phyloP scores from a whole-genome alignment of 2,329 filamentous ascomycete species.

The Hirsutella rhossiliensis region DNA sequence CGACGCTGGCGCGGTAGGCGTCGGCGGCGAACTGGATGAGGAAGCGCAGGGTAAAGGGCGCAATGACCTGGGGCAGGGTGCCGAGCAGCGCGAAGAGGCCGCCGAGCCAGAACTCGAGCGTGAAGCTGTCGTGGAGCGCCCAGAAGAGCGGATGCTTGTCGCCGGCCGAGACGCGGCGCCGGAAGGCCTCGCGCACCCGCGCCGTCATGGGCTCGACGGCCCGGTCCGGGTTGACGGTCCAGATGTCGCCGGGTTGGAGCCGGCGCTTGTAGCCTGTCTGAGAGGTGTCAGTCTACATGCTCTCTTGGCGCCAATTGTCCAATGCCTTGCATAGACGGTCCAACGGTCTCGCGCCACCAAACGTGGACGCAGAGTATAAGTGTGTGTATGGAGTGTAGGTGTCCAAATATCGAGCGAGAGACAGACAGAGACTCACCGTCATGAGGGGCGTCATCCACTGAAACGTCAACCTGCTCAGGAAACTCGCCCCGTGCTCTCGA shows the following conservation, averaged over 20 bases:
- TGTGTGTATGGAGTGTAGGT: background rate
- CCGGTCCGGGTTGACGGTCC: constrained; percentile 73
- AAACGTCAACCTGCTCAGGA: constrained; percentile 68
- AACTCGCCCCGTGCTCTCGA: constrained; percentile 59
- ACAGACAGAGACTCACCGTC: constrained; percentile 40
- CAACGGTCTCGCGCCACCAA: background rate
- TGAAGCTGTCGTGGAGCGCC: constrained; percentile 80
- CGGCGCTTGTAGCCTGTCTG: constrained; percentile 75
- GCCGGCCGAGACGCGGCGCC: constrained; percentile 52
- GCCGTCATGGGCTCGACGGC: constrained; percentile 57
- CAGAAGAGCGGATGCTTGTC: constrained; percentile 63
- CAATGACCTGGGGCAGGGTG: constrained; percentile 66
- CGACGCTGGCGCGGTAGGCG: constrained; percentile 55
- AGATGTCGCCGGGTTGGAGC: constrained; percentile 76
- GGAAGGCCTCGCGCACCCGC: constrained; percentile 56
- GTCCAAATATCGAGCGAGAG: too few species aligned
- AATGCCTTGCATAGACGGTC: background rate
- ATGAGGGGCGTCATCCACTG: constrained; percentile 88
- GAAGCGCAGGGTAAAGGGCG: constrained; percentile 75
- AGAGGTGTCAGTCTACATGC: background rate
- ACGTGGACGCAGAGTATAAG: background rate
- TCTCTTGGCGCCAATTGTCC: too few species aligned
- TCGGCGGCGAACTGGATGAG: constrained; percentile 76
- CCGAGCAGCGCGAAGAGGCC: constrained; percentile 64
- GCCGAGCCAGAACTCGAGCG: constrained; percentile 72